These are phyloP conservation scores for Cyberlindnera mrakii DNA, from an alignment of 805 yeast genomes.

Conservation along the genomic window DNA sequence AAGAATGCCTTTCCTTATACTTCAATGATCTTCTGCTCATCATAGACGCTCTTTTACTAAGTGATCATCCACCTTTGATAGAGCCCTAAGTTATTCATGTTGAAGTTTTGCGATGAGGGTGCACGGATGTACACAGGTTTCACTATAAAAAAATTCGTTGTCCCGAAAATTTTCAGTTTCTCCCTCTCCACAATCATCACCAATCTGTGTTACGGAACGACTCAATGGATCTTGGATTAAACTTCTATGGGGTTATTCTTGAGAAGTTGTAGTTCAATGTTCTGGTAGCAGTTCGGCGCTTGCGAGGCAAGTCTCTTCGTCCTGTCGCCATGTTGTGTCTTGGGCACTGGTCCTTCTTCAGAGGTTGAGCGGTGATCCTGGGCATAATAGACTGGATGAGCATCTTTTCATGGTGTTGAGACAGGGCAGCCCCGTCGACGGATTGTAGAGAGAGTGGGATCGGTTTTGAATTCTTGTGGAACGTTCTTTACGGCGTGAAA, in stretches of 20 bases:
- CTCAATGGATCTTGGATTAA: constrained; percentile 31
- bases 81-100: not conserved
- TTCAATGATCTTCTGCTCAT: constrained; percentile 22
- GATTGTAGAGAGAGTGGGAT: constrained; percentile 71
- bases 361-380: constrained; percentile 45
- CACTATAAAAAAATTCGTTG: constrained; percentile 1
- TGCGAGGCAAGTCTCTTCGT: constrained; percentile 27
- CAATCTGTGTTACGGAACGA: constrained; percentile 50
- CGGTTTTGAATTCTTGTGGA: constrained; percentile 51
- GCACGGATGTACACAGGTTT: constrained; percentile 4
- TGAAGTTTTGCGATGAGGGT: constrained; percentile 3
- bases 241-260: constrained; percentile 14
- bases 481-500: constrained; percentile 3
- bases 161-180: constrained; percentile 7
- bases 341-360: constrained; percentile 22
- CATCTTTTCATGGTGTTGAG: constrained; percentile 32
- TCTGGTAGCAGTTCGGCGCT: constrained; percentile 61
- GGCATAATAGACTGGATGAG: constrained; percentile 47
- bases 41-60: not conserved
- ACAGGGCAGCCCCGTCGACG: constrained; percentile 98
- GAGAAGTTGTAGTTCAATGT: constrained; percentile 19
- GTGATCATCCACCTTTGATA: no score
- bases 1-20: constrained; percentile 10
- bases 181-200: constrained; percentile 1
- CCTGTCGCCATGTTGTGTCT: constrained; percentile 20